Evolutionary conservation across 2,329 filamentous ascomycete species (phyloP), one percentile per base, ranked within the genome.

Genomic region (Alternaria tenuissima): DNA sequence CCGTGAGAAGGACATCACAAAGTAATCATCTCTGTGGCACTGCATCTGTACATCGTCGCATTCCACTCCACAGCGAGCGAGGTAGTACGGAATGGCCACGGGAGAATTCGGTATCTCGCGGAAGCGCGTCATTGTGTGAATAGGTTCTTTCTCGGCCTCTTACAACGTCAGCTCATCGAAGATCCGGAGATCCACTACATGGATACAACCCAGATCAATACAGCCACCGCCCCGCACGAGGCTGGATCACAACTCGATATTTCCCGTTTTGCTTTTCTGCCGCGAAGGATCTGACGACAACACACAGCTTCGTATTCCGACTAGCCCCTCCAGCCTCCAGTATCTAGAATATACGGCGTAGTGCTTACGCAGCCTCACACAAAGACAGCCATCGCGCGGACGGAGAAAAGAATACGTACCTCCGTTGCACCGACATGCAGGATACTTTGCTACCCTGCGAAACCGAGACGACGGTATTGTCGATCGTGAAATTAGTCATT

Each of bases 211-310:
- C 6, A 22, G 38, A n/a, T 32, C 24, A 28, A 22, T 47, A 42
- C 52, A 38, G 52, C 30, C 41, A 55, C 32, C 28, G 30, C 30
- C 52, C 36, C 36, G 34, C 36, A 36, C 47, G 32, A 52, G 24
- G 47, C 53, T 57, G 24, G 46, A 57, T 39, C 53, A 38, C 32
- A 44, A 47, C 46, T 28, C 26, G 26, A 55, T 26, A 43, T 42
- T 57, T 36, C 16, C 57, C 38, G 41, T 42, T 24, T 43, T 58
- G 34, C 42, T 57, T 34, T 53, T 38, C 30, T 41, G 32, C 11
- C 48, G 39, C 43, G 28, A 60, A 57, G 43, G 34, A 56, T 56
- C 42, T 55, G 22, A 52, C 36, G 44, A 58, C 51, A 57, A 56
- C 54, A 28, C 41, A 34, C 36, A 55, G 55, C 51, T 30, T 60